Evolutionary conservation across 78 protist genomes (phyloP).

Genomic region (Dictyostelium brefeldianum): DNA sequence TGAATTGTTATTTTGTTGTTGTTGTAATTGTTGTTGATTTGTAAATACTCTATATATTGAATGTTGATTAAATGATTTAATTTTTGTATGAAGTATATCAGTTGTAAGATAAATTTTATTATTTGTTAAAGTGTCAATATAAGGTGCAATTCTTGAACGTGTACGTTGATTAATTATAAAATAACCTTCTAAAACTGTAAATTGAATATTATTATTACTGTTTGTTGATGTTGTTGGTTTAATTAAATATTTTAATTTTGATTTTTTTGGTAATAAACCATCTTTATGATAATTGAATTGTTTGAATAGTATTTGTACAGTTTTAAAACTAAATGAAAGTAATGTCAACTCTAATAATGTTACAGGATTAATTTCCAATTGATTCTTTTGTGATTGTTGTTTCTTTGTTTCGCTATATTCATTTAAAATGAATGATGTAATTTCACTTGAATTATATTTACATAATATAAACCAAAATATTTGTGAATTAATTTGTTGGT

Average conservation of each 20-base stretch:
- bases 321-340: not conserved
- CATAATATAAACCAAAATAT: not conserved
- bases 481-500: slow-evolving; percentile 7
- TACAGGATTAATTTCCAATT: not conserved
- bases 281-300: slow-evolving; percentile 7
- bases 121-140: not conserved
- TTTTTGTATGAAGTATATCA: slow-evolving; percentile 3
- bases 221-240: not conserved
- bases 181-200: slow-evolving; percentile 5
- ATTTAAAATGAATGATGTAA: not conserved
- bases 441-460: slow-evolving; percentile 3
- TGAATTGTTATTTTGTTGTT: not conserved
- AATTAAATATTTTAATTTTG: not conserved
- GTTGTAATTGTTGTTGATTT: not conserved
- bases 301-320: not conserved
- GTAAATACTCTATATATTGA: slow-evolving; percentile 13
- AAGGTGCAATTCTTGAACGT: not conserved
- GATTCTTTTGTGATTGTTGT: not conserved
- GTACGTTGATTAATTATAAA: slow-evolving; percentile 1
- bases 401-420: not conserved
- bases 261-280: slow-evolving; percentile 6
- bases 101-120: not conserved
- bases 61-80: not conserved
- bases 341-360: not conserved
- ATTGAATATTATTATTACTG: slow-evolving; percentile 6